A percentile compares a stretch with the other conserved stretches of the same genome.
phyloP scores from a whole-genome alignment of 257 asterid species.

The Solanum medicagineum region DNA sequence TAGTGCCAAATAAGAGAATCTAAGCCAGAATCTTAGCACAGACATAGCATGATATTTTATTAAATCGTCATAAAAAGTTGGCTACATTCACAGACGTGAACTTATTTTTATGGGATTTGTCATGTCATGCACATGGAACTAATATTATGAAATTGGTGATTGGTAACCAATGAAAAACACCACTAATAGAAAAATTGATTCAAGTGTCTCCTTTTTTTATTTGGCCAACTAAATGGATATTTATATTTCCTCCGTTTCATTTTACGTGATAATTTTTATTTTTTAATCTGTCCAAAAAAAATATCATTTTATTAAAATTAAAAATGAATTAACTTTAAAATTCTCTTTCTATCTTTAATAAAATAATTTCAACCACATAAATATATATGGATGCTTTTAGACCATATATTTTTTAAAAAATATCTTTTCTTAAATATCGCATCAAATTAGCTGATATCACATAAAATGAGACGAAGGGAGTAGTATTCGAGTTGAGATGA shows the following conservation, averaged over 20 bases:
- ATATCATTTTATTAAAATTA: no score
- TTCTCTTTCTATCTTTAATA: no score
- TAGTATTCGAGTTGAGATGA: not conserved
- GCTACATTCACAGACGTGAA: not conserved
- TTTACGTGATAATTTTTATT: no score
- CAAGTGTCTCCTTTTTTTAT: not conserved
- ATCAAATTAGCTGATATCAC: no score
- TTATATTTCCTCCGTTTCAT: no score
- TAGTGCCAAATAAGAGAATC: not conserved
- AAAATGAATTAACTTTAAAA: no score
- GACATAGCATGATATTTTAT: not conserved
- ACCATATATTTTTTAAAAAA: no score
- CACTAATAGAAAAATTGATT: not conserved
- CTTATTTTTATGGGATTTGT: not conserved
- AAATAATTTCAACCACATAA: no score
- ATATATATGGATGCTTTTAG: no score
- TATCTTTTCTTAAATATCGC: no score
- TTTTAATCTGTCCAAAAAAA: no score
- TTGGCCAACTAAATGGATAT: not conserved
- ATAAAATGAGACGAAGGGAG: no score
- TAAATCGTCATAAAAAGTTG: not conserved
- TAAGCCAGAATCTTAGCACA: not conserved
- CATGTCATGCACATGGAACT: not conserved
- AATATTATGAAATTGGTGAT: not conserved
- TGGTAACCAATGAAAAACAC: not conserved